Evolutionary conservation across 148 eudicot species (phyloP), one percentile per base, ranked within the genome.

Genomic region (Rhododendron ferrugineum): DNA sequence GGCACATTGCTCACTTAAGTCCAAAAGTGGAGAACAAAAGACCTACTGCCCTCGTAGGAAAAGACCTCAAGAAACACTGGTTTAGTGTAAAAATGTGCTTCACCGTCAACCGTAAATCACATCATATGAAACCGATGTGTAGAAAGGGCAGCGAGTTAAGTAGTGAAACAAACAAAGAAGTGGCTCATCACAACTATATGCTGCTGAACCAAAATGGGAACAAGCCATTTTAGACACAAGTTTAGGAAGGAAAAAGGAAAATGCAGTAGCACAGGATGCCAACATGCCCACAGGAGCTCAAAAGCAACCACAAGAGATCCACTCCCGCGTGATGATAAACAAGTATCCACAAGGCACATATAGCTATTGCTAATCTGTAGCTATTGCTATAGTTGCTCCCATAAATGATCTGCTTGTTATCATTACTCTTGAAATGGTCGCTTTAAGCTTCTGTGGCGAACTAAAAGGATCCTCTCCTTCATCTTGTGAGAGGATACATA

Each of bases 371-470:
- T 85, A 84, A 74, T 80, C 83, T 76, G 64, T 54, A 87, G 86
- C 50, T 82, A 80, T 52, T 83, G 82, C 85, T 82, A 84, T 79
- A 86, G 72, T 70, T 77, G 86, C 84, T 84, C 75, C 79, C 44
- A 50, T 30, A 49, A 42, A 36, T 78, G 78, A 85, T 85, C 79
- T 79, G 82, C 54, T 74, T 50, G 78, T 32, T 28, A 70, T 37
- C 79, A 84, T 78, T 83, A 83, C 83, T 82, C 84, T 84, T 87
- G 85, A 78, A 76, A 80, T 83, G 88, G 86, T 86, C 89, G 72
- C 90, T 88, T 89, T 76, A 89, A 91, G 85, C 87, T 90, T 88
- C 81, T 80, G 79, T 85, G 89, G 85, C 84, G 86, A 84, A 75
- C 82, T 89, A 82, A 81, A 74, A 47, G 79, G 77, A 78, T 75